Evolutionary conservation across 495 filamentous ascomycete genomes (phyloP), one percentile per base, ranked within the genome.

Genomic region (Antarctomyces pellizariae): DNA sequence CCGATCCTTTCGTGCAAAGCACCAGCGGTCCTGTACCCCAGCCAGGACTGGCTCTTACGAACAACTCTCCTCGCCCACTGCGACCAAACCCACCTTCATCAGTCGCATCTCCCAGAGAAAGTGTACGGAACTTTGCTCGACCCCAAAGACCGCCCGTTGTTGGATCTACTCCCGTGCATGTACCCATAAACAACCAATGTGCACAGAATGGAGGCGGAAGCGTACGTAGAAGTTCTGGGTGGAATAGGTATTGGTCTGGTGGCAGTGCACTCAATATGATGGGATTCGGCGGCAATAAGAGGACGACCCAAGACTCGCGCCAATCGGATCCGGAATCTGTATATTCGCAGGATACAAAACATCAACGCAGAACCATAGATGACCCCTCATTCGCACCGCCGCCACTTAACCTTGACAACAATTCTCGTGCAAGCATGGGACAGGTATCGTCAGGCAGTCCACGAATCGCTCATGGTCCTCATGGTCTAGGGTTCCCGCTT

Each of bases 371-470:
- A 13, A 32, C 43, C 24, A 60, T 63, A 0, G 59, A 62, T 32
- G 52, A 53, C 29, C 64, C 62, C 18, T 58, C 57, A 8, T 54
- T 54, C 0, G 52, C 63, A 1, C 59, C 62, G 6, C 57, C 66
- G 0, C 46, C 71, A 8, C 41, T 56, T 18, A 44, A 47, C 8
- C 24, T 48, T 16, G 41, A 48, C 18, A 38, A 47, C 24, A 51
- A 57, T 36, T 53, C 54, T 11, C 52, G 53, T n/a, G 40, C 61
- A 10, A 56, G 54, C n/a, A 34, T 70, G 37, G 62, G 54, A 30
- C 50, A 50, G 4, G 75, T 82, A 3, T 42, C 54, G 18, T 71
- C 62, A 8, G 62, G 59, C 19, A 79, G 71, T 35, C 75, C 74
- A 3, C 75, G 67, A 2, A 61, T 77, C 9, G 60, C 67, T 5